phyloP scores from a whole-genome alignment of 202 grass and related monocot genomes.

The Setaria viridis region DNA sequence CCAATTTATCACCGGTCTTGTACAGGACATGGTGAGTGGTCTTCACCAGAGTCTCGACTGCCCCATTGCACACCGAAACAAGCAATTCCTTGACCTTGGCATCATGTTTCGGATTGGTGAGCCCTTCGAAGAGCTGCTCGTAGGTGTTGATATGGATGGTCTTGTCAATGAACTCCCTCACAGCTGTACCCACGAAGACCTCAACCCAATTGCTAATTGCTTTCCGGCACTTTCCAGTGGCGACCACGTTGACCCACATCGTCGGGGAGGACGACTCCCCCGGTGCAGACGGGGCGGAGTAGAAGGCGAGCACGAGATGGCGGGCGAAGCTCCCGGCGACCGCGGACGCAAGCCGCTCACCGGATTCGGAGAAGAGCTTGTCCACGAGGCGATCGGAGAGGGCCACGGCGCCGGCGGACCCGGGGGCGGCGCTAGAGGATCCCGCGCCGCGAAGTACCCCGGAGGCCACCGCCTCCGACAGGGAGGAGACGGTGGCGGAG shows the following conservation, averaged over 20 bases:
- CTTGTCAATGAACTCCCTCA: conserved; percentile 88
- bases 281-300: conserved; percentile 35
- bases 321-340: conserved; percentile 78
- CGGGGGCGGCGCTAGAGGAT: background rate
- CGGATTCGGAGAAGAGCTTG: conserved; percentile 76
- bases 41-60: conserved; percentile 89
- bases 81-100: conserved; percentile 79
- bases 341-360: conserved; percentile 68
- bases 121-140: conserved; percentile 82
- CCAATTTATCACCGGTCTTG: conserved; percentile 31
- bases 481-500: conserved; percentile 57
- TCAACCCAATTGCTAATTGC: conserved; percentile 62
- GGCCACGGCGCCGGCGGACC: background rate
- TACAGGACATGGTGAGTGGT: conserved; percentile 75
- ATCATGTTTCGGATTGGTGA: conserved; percentile 83
- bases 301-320: conserved; percentile 65
- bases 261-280: conserved; percentile 33
- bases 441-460: conserved; percentile 62
- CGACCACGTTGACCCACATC: conserved; percentile 73
- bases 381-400: conserved; percentile 76
- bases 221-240: conserved; percentile 54
- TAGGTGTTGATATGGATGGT: conserved; percentile 98
- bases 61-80: conserved; percentile 76
- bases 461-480: conserved; percentile 67
- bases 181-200: conserved; percentile 70